Conservation (phyloP, 2,329 filamentous ascomycete species). For the Cladophialophora chaetospira region DNA sequence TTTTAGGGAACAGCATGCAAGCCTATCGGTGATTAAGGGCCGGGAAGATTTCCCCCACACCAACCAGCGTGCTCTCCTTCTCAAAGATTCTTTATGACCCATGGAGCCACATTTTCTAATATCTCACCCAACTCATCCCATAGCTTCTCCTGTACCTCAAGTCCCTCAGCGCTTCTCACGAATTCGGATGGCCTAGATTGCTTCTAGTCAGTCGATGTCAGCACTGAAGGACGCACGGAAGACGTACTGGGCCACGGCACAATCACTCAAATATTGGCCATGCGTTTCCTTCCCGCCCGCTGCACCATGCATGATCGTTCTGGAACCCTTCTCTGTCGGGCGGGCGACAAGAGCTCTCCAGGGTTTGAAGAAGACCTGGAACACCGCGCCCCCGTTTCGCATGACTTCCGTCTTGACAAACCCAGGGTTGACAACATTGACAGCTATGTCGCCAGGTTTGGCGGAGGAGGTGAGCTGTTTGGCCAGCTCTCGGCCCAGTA, state of each 20-base stretch:
- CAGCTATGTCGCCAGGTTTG: background rate
- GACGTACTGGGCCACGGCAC: background rate
- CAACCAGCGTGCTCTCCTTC: too few relatives aligned
- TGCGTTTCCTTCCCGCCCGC: background rate
- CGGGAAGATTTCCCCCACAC: too few relatives aligned
- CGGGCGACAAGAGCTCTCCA: background rate
- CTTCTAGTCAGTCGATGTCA: background rate
- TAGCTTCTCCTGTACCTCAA: background rate
- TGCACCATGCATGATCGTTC: background rate
- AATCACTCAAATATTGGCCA: background rate
- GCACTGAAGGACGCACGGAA: background rate
- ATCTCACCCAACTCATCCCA: background rate
- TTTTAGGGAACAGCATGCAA: too few relatives aligned
- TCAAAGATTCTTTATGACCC: background rate
- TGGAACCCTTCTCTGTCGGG: background rate
- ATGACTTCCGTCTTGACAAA: constrained; percentile 8
- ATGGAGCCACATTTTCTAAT: background rate
- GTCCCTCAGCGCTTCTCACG: background rate
- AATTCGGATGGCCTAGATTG: background rate
- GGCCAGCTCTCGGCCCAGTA: constrained; percentile 15
- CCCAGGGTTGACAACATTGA: constrained; percentile 4
- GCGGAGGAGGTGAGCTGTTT: background rate
- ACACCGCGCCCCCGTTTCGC: background rate
- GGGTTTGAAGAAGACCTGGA: background rate
- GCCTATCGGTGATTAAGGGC: too few relatives aligned